These are phyloP conservation scores for Globisporangium yorkense DNA, from an alignment of 352 stramenopile genomes.

Conservation along the genomic window DNA sequence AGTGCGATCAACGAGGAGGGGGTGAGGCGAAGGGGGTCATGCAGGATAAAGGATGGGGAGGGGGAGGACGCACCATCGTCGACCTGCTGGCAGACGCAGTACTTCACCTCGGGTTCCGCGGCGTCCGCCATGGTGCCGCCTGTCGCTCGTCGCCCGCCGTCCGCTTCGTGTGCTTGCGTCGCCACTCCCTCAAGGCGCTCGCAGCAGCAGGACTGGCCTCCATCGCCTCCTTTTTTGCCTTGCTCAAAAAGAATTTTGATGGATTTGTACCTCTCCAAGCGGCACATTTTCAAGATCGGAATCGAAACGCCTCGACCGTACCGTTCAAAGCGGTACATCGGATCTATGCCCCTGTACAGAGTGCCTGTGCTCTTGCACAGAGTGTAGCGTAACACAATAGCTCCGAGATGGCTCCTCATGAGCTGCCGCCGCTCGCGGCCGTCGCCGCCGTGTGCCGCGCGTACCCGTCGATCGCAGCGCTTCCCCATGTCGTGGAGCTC, in stretches of 20 bases:
- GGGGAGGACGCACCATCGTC: slow-evolving; percentile 48
- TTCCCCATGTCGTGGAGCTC: slow-evolving; percentile 33
- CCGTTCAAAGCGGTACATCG: background rate
- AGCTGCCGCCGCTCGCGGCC: slow-evolving; percentile 6
- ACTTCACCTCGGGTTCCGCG: slow-evolving; percentile 33
- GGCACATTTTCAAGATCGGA: too few species aligned
- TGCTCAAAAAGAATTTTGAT: too few species aligned
- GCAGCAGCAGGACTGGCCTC: slow-evolving; percentile 4
- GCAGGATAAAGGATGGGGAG: background rate
- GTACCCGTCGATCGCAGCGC: slow-evolving; percentile 14
- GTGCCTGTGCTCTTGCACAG: too few species aligned
- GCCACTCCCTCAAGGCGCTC: slow-evolving; percentile 1
- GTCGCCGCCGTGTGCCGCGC: slow-evolving; percentile 21
- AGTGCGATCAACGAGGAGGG: background rate
- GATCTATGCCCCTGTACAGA: background rate
- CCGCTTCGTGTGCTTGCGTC: slow-evolving; percentile 1
- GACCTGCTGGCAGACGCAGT: slow-evolving; percentile 82
- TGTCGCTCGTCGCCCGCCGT: background rate
- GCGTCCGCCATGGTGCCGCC: slow-evolving; percentile 27
- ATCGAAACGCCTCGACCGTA: slow-evolving; percentile 1
- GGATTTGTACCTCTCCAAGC: too few species aligned
- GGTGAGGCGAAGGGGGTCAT: background rate
- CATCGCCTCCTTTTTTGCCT: slow-evolving; percentile 3
- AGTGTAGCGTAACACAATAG: too few species aligned
- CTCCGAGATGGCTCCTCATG: background rate